A percentile compares a stretch with the other conserved stretches of the same genome.
phyloP scores from a whole-genome alignment of 306 rosid genomes.

The Acacia confusa region DNA sequence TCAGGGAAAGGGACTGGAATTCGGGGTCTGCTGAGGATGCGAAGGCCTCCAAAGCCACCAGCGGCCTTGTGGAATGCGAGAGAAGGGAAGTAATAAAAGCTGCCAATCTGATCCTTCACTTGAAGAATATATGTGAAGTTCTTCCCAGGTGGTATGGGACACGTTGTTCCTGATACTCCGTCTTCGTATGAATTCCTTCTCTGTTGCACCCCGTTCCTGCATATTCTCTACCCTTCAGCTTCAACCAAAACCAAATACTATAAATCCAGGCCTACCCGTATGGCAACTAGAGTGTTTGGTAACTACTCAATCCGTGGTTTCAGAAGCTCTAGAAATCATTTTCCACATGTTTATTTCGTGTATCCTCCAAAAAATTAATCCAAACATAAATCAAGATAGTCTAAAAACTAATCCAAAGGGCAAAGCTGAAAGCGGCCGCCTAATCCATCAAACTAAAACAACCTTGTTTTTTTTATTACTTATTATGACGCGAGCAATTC shows the following conservation, averaged over 20 bases:
- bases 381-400: too few species aligned
- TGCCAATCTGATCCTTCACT: conserved; percentile 97
- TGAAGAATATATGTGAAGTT: conserved; percentile 93
- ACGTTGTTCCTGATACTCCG: conserved; percentile 87
- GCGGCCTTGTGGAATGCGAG: conserved; percentile 96
- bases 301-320: too few species aligned
- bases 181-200: conserved; percentile 91
- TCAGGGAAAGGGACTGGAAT: conserved; percentile 95
- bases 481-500: neutral
- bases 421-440: neutral
- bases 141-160: conserved; percentile 91
- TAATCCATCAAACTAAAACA: neutral
- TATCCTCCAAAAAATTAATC: too few species aligned
- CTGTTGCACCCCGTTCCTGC: conserved; percentile 87
- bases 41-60: conserved; percentile 94
- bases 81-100: conserved; percentile 90
- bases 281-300: too few species aligned
- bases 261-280: too few species aligned
- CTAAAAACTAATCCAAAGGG: too few species aligned
- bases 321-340: too few species aligned
- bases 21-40: conserved; percentile 90
- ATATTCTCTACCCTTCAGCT: neutral
- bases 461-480: neutral
- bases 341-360: too few species aligned
- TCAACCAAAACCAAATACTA: neutral